Evolutionary conservation across 345 rosid species (phyloP), one percentile per base, ranked within the genome.

Genomic region (Populus davidiana): DNA sequence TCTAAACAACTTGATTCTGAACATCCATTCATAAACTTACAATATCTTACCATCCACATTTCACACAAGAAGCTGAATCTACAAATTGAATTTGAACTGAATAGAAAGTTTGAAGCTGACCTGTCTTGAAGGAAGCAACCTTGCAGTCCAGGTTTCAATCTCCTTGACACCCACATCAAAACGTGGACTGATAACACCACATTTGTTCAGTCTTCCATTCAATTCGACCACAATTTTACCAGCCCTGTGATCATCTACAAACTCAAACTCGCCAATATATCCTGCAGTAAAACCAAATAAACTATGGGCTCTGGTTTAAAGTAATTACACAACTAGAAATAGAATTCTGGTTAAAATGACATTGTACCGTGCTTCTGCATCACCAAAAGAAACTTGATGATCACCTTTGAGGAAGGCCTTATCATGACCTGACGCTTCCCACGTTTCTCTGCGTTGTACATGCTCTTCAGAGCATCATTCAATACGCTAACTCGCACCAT

Each of bases 361-460:
- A 59, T 10, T 16, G 23, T 71, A 77, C 75, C 80, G 21, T 77
- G 71, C 71, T 63, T 71, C 36, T 71, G 75, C 75, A 71, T 77
- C 59, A 71, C 75, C 44, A 77, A n/a, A 23, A 77, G 70, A 64
- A 77, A 77, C 70, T 77, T 77, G 49, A 77, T 25, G 62, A 71
- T 71, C 41, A 71, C 74, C 9, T 71, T 71, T 44, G 72, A 77
- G 33, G 74, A 77, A 39, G 79, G 79, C 43, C 74, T 69, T 17
- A 77, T 77, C 74, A 77, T 76, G 79, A 76, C 79, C 41, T 76
- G 74, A 18, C 68, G 65, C n/a, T 76, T 69, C 38, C 74, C 79
- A 27, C 43, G 73, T 65, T 76, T 76, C 69, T 69, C 79, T 2
- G 74, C 79, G 56, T 76, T 76, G 63, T 76, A 76, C 74, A 66